Base-by-base conservation (phyloP, 768 basidiomycete genomes). In the Pisolithus tinctorius region DNA sequence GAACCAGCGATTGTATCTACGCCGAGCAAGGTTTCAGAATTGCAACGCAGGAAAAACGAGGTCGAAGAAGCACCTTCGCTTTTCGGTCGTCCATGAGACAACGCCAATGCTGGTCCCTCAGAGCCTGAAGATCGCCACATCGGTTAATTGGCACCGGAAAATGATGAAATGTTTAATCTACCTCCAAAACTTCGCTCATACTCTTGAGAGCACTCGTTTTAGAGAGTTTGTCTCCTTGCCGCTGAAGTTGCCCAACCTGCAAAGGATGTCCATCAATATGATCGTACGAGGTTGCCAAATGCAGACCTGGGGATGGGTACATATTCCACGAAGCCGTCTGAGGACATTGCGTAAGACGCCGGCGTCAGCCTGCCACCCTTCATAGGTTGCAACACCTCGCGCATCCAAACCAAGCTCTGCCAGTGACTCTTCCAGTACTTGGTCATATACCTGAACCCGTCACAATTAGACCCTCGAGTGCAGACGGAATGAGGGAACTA, bases 111-210 rank as follows among this genome's bases (percentile, higher is more conserved):
- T 81, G 80, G 14, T 88, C 84, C 64, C 73, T 76, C 86, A 94
- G 90, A 6, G 72, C 72, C 78, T 87, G 52, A 13, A 9, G 51
- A 53, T 31, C 9, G 30, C 6, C 16, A 31, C 2, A 27, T 34
- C 38, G 36, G 14, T 44, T 53, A 14, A 37, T 11, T 46, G n/a
- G 11, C 34, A 17, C 13, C 36, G 16, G 46, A 30, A 16, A 11
- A 30, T 10, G 11, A 38, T 14, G 9, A 4, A 13, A 44, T 45
- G 54, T 20, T 20, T 20, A 20, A 40, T 71, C 4, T 54, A 83
- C 85, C 72, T 86, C 78, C 51, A 88, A 74, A 3, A 94, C 91
- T 29, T 91, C 84, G 7, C 74, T 72, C 71, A 95, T 93, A 8
- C 79, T 86, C 72, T 92, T 90, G 54, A 94, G 66, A 1, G 76